Evolutionary conservation across 2,329 filamentous ascomycete genomes (phyloP), one percentile per base, ranked within the genome.

Genomic region (Cytospora chrysosperma): DNA sequence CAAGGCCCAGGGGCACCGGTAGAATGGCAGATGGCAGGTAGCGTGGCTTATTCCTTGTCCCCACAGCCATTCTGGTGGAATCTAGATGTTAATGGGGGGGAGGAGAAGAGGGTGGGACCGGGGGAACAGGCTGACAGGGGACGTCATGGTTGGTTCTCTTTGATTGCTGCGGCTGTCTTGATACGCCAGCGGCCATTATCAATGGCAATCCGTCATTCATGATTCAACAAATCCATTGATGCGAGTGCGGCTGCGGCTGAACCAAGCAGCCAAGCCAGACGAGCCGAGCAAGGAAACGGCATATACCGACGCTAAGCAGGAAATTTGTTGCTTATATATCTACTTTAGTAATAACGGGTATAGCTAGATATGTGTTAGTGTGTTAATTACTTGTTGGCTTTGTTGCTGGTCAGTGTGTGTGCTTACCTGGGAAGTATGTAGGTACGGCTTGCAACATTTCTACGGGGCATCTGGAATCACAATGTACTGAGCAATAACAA

Each of bases 131-230:
- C n/a, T n/a, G n/a, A n/a, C n/a, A n/a, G n/a, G n/a, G n/a, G n/a
- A 21, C 55, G 37, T 26, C 61, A 28, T 47, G 51, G 49, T 49
- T 47, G 21, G 37, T 7, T 34, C 19, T 37, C 37, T 49, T 61
- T 61, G 54, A 55, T 53, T 34, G 32, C 51, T 49, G 27, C 28
- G 49, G 52, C 34, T 51, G 53, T 51, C 21, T 28, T 43, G 53
- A 50, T 27, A 30, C 24, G 34, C 52, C 50, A 50, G 43, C 30
- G 52, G 26, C 15, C 28, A 24, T 56, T 58, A 58, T 57, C 57
- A 64, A 56, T 56, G 55, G 13, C 43, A 59, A 59, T 59, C 56
- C 21, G 61, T 59, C 61, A 63, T 52, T 50, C 47, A 50, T 56
- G 26, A 59, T 53, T 53, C 57, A 60, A 30, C 58, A 60, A 30